Base-by-base conservation (phyloP, 192 early-diverging fungal species). In the Backusella tarrabulga region DNA sequence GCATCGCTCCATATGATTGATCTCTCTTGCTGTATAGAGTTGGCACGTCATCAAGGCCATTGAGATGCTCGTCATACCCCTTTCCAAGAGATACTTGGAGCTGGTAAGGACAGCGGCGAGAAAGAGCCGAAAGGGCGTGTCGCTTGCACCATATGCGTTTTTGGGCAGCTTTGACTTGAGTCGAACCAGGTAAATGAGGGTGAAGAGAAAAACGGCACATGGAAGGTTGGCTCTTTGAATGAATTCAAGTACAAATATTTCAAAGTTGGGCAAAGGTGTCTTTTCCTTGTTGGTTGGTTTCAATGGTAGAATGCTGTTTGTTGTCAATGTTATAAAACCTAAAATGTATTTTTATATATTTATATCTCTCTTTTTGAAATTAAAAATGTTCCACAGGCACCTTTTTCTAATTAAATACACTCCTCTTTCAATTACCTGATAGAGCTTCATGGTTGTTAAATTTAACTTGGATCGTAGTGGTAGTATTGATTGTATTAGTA, bases 91-190 rank as follows among this genome's bases (percentile, higher is more conserved):
- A 84, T 87, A 91, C 83, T 93, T 93, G 75, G 87, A 86, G 4
- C 88, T 88, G 5, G 90, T 82, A 71, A 93, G 77, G 54, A 93
- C 76, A 6, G 91, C 85, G 0, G 88, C 88, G 68, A 93, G 72
- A 67, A 93, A 90, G n/a, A 93, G 88, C 67, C 88, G 81, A 76
- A 90, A 90, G 6, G 91, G 91, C 4, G 91, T 91, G 71, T 90
- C 91, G 14, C 79, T 77, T 60, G 86, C 87, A 1, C 89, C 90
- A 32, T 85, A 85, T 34, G 91, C 91, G 34, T 83, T 83, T 63
- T 73, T 76, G 6, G 89, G 88, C 73, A 93, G 71, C 26, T 80
- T 77, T 32, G 76, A 83, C 72, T 90, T 87, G 26, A 93, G 83
- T 69, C 90, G 80, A 36, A 89, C 85, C 17, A 93, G 85, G 74